Base-by-base conservation (phyloP, 1,139 yeast genomes). In the Lodderomyces margitis region DNA sequence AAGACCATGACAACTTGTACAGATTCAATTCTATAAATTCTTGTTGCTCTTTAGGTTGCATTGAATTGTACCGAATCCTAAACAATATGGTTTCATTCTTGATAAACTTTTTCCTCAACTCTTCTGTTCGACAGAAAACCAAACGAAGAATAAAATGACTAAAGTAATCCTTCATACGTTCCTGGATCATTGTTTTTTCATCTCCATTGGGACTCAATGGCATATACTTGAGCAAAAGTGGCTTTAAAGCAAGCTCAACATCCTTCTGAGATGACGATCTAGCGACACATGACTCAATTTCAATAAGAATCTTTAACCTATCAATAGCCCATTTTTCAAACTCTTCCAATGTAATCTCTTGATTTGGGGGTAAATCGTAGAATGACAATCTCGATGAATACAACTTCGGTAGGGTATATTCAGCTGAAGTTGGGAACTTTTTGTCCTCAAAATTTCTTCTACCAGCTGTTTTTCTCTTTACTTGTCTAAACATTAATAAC, bases 301-400 rank as follows among this genome's bases (percentile, higher is more conserved):
- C 96, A 45, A 88, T 78, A 46, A 94, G 72, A 8, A 92, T 80
- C 56, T 83, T 81, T 49, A 92, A 73, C 47, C 99, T 70, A 56
- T 92, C 98, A 39, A 92, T 85, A 7, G 98, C 98, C 97, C 97
- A 92, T 14, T 74, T 74, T 62, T 92, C 98, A 61, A 92, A 94
- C 57, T 92, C 87, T 50, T 91, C 97, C 30, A 92, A 61, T 0
- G 97, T 88, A 55, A 92, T 81, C 62, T 92, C 98, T 27, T 83
- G 81, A 28, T 74, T 62, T 1, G 98, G 98, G 6, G 96, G 94
- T 3, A 68, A 51, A 34, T 72, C 76, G 61, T 92, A 92, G 55
- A 91, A 75, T 37, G 83, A 79, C 39, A 86, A 68, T 34, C 92
- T 53, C 15, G 61, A 53, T 20, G 44, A 32, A 28, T 46, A 49